Percentiles rank a stretch among this genome's conserved stretches.
Evolutionary conservation across 805 yeast genomes (phyloP).

Genomic region (Suhomyces sp.): DNA sequence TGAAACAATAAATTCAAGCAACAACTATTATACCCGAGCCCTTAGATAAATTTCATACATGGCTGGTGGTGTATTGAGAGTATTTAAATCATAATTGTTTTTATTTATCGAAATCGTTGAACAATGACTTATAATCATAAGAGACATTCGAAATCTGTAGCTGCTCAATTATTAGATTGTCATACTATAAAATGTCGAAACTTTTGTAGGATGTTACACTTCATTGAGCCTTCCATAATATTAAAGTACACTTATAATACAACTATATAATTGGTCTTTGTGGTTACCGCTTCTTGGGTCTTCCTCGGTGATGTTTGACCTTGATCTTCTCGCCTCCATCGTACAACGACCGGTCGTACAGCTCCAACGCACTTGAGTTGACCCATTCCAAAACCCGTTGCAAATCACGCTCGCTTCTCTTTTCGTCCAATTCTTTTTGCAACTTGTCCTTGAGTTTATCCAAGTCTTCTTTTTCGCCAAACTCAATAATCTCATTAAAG

Average conservation of each 20-base stretch:
- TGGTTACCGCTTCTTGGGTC: constrained; percentile 7
- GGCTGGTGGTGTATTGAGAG: too few species aligned
- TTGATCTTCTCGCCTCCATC: constrained; percentile 49
- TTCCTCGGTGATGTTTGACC: constrained; percentile 16
- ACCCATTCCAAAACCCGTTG: constrained; percentile 59
- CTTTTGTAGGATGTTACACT: too few species aligned
- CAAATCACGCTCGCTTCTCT: constrained; percentile 39
- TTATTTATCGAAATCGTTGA: too few species aligned
- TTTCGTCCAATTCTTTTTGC: constrained; percentile 27
- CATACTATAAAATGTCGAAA: too few species aligned
- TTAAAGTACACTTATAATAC: neutral
- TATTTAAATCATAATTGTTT: too few species aligned
- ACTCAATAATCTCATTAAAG: constrained; percentile 27
- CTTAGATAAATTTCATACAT: too few species aligned
- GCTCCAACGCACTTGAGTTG: constrained; percentile 54
- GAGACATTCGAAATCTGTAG: too few species aligned
- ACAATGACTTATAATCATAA: too few species aligned
- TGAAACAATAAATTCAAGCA: too few species aligned
- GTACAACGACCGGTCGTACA: constrained; percentile 50
- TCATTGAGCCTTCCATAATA: too few species aligned
- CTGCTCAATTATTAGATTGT: too few species aligned
- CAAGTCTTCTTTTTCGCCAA: constrained; percentile 28
- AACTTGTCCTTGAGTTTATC: constrained; percentile 22
- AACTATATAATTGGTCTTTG: neutral
- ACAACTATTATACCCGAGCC: too few species aligned